Evolutionary conservation across 225 moss, liverwort and hornwort genomes (phyloP).

Genomic region (Marchantia polymorpha): DNA sequence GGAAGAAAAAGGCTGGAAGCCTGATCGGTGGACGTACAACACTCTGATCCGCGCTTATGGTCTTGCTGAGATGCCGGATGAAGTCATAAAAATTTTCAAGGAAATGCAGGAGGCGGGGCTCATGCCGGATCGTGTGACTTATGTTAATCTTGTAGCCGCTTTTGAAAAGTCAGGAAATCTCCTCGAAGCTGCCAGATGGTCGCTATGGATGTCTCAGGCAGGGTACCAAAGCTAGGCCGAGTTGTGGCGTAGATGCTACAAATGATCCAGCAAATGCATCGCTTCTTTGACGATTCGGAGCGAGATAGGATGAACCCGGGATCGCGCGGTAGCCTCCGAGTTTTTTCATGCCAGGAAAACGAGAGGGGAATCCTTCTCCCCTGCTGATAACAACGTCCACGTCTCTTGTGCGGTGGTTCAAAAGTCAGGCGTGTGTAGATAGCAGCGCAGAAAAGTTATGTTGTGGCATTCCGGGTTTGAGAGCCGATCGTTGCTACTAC

Average conservation of each 20-base stretch:
- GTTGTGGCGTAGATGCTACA: background rate
- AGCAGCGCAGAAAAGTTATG: too few relatives aligned
- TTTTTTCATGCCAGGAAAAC: too few relatives aligned
- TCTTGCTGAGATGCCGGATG: constrained; percentile 68
- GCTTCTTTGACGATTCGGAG: too few relatives aligned
- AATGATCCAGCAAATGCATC: background rate
- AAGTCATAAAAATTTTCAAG: constrained; percentile 65
- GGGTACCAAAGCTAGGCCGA: constrained; percentile 39
- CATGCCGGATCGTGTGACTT: constrained; percentile 82
- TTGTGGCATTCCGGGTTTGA: too few relatives aligned
- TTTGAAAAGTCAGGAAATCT: constrained; percentile 88
- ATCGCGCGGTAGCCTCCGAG: too few relatives aligned
- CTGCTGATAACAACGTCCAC: too few relatives aligned
- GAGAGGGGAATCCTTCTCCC: too few relatives aligned
- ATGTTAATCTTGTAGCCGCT: constrained; percentile 78
- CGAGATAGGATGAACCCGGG: too few relatives aligned
- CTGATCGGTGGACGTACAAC: constrained; percentile 91
- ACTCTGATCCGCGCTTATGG: constrained; percentile 84
- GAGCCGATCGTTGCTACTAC: too few relatives aligned
- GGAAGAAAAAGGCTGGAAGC: constrained; percentile 62
- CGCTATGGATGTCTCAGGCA: constrained; percentile 93
- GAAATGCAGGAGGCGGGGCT: constrained; percentile 73
- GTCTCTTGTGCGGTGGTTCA: too few relatives aligned
- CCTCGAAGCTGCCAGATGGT: constrained; percentile 95
- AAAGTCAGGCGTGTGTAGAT: too few relatives aligned